Percentiles rank a stretch among this genome's conserved stretches.
Conservation (phyloP, 257 asterid species). For the Voacanga thouarsii region DNA sequence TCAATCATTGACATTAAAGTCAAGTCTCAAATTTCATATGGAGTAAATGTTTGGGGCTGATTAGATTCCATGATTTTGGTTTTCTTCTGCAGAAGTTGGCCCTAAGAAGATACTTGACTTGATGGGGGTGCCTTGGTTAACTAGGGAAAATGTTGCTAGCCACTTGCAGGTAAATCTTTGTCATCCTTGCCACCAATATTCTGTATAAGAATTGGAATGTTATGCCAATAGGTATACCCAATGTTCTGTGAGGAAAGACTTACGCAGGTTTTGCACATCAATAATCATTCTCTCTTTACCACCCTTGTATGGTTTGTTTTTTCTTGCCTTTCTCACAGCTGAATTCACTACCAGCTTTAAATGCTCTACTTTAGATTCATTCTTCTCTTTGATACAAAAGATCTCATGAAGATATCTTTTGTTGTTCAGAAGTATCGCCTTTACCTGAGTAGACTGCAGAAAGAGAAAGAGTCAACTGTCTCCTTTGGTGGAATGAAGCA, state of each 20-base stretch:
- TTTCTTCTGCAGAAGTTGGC: conserved; percentile 62
- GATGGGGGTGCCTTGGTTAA: conserved; percentile 88
- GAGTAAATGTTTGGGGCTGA: neutral
- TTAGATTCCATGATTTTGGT: neutral
- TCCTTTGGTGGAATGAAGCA: conserved; percentile 40
- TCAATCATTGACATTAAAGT: neutral
- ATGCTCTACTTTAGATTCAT: neutral
- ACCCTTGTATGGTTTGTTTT: neutral
- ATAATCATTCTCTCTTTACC: neutral
- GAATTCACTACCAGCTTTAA: neutral
- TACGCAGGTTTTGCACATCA: neutral
- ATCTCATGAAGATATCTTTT: conserved; percentile 12
- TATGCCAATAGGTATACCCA: neutral
- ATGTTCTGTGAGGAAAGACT: neutral
- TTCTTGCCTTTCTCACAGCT: neutral
- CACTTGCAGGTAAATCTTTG: conserved; percentile 69
- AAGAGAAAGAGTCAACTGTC: conserved; percentile 52
- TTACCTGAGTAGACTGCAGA: conserved; percentile 74
- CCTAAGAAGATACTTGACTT: conserved; percentile 88
- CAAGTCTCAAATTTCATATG: neutral
- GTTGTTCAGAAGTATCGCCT: conserved; percentile 79
- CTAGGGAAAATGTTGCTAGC: conserved; percentile 90
- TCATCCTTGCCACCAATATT: neutral
- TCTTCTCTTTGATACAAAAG: neutral
- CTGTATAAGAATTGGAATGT: neutral